These are phyloP conservation scores for Mycena alexandri DNA, from an alignment of 768 basidiomycete species.

Conservation along the genomic window DNA sequence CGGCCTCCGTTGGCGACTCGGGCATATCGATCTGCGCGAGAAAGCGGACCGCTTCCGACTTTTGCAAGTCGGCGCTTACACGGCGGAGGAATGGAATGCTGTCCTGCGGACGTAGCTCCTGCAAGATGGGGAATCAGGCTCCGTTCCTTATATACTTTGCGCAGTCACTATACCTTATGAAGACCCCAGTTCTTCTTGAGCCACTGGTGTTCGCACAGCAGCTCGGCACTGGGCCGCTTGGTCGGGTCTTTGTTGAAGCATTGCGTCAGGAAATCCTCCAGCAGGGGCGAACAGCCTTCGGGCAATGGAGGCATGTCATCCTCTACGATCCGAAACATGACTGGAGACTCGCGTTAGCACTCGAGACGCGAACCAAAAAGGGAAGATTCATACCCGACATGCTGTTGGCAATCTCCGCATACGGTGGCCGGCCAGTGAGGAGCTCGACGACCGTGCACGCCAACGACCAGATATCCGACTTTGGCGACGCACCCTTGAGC, in stretches of 20 bases:
- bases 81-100: constrained; percentile 95
- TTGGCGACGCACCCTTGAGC: constrained; percentile 92
- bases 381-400: constrained; percentile 79
- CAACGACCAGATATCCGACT: constrained; percentile 96
- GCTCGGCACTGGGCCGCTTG: constrained; percentile 85
- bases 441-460: constrained; percentile 96
- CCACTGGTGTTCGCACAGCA: constrained; percentile 93
- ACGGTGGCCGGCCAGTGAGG: constrained; percentile 92
- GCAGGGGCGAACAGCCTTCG: constrained; percentile 77
- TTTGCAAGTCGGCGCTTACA: constrained; percentile 88
- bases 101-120: constrained; percentile 92
- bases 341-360: constrained; percentile 52
- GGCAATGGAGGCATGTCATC: constrained; percentile 92
- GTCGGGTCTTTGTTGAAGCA: constrained; percentile 94
- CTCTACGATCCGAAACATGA: constrained; percentile 98
- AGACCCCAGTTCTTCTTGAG: constrained; percentile 83
- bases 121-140: constrained; percentile 23
- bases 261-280: constrained; percentile 83
- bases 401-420: constrained; percentile 87
- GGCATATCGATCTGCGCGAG: constrained; percentile 61
- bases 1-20: constrained; percentile 57
- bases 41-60: constrained; percentile 72
- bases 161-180: constrained; percentile 69
- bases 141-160: constrained; percentile 6
- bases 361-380: constrained; percentile 27